Base-by-base conservation (phyloP, 768 basidiomycete species). In the Pleurotus pulmonarius region DNA sequence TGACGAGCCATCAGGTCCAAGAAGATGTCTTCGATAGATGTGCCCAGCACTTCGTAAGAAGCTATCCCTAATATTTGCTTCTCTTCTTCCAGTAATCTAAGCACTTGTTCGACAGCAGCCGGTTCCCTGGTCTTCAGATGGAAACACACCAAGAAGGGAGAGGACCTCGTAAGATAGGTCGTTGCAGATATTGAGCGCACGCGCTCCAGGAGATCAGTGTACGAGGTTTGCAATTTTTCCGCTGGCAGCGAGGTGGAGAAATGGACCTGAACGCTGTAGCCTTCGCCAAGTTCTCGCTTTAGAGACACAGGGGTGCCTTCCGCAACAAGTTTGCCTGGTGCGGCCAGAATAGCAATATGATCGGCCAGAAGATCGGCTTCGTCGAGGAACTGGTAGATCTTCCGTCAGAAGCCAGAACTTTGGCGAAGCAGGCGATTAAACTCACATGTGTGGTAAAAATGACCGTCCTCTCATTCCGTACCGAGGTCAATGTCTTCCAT, bases 1-100 rank as follows among this genome's bases (percentile, higher is more conserved):
- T 78, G 70, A 13, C 77, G 72, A 46, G 69, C 68, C 87, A 91
- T 90, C 15, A 93, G 69, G 40, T 80, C 76, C 16, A 93, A 75
- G 72, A 93, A 92, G 45, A 93, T 87, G 56, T 91, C 88, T 67
- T 93, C 90, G 40, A 93, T 86, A 6, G 88, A 83, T 0, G 89
- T 86, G 8, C 87, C 85, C 18, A 87, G 69, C 20, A 90, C 76
- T 55, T 90, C 86, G 62, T 86, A 88, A 0, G 82, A 83, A 0
- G 63, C 63, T 38, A 89, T 72, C 7, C 65, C 57, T 43, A 75
- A 72, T 0, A 60, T 58, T 6, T 55, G 61, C 38, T 70, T 72
- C 37, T 83, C 74, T 0, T 66, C 58, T 25, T 88, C 83, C 1
- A 91, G 68, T 3, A 83, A 46, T 25, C 75, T 73, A 15, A 91